phyloP scores from a whole-genome alignment of 768 basidiomycete genomes.

The Sporobolomyces phaffii region DNA sequence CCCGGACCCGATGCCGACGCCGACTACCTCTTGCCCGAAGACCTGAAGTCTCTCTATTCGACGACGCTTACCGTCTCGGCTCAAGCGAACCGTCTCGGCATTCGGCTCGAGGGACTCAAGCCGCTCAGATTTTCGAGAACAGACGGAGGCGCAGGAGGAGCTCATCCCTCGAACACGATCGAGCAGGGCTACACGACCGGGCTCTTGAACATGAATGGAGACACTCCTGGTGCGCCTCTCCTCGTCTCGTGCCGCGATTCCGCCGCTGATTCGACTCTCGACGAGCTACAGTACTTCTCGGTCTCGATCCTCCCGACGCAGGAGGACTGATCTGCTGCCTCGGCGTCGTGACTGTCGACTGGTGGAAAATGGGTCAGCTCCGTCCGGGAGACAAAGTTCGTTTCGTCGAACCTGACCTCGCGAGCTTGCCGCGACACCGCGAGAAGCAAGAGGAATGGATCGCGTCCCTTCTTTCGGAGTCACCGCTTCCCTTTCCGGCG shows the following conservation, averaged over 20 bases:
- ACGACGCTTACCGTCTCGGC: constrained; percentile 56
- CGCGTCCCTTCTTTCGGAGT: constrained; percentile 27
- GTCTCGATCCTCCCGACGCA: constrained; percentile 60
- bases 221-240: constrained; percentile 54
- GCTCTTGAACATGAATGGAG: constrained; percentile 61
- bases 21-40: constrained; percentile 54
- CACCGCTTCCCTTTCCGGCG: constrained; percentile 8
- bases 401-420: constrained; percentile 55
- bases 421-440: constrained; percentile 46
- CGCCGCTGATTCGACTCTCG: no score
- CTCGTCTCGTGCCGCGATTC: no score
- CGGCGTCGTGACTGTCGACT: constrained; percentile 37
- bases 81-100: constrained; percentile 61
- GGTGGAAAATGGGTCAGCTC: constrained; percentile 66
- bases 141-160: constrained; percentile 62
- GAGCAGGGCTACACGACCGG: constrained; percentile 43
- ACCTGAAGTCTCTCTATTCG: constrained; percentile 54
- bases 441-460: constrained; percentile 46
- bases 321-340: constrained; percentile 55
- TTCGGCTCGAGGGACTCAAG: constrained; percentile 54
- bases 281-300: constrained; percentile 55
- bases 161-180: constrained; percentile 64
- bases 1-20: constrained; percentile 61
- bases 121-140: constrained; percentile 56
- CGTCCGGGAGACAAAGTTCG: constrained; percentile 55